Conservation (phyloP, 2,329 filamentous ascomycete species). For the Coniochaeta ligniaria region DNA sequence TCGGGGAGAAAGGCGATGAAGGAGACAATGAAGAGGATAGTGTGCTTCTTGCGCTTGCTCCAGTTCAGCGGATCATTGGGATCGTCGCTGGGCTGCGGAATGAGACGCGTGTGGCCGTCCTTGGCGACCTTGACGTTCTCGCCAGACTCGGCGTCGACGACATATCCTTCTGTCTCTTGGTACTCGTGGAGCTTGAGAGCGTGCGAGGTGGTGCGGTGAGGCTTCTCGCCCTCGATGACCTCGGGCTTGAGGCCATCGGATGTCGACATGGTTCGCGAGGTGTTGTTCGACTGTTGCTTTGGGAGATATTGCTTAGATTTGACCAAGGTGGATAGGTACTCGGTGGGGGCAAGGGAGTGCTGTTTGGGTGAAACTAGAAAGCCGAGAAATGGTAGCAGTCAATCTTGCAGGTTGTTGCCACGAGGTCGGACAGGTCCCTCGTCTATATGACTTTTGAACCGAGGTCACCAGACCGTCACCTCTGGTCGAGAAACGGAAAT, state of each 20-base stretch:
- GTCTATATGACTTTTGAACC: not conserved
- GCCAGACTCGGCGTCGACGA: slow-evolving; percentile 25
- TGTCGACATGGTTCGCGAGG: not conserved
- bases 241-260: not conserved
- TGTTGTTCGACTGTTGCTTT: not conserved
- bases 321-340: not conserved
- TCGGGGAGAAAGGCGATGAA: slow-evolving; percentile 39
- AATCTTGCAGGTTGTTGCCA: not conserved
- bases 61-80: slow-evolving; percentile 48
- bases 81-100: slow-evolving; percentile 45
- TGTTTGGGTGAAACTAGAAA: not conserved
- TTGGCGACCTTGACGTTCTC: slow-evolving; percentile 25
- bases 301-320: not conserved
- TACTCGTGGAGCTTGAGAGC: slow-evolving; percentile 23
- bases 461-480: no score
- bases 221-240: not conserved
- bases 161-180: slow-evolving; percentile 27
- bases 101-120: slow-evolving; percentile 38
- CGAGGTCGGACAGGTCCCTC: not conserved
- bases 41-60: slow-evolving; percentile 38
- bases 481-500: not conserved
- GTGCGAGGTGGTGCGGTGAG: not conserved
- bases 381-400: not conserved
- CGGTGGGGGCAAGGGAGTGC: no score
- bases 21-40: slow-evolving; percentile 39